phyloP scores from a whole-genome alignment of 345 rosid genomes.

The Punica granatum region DNA sequence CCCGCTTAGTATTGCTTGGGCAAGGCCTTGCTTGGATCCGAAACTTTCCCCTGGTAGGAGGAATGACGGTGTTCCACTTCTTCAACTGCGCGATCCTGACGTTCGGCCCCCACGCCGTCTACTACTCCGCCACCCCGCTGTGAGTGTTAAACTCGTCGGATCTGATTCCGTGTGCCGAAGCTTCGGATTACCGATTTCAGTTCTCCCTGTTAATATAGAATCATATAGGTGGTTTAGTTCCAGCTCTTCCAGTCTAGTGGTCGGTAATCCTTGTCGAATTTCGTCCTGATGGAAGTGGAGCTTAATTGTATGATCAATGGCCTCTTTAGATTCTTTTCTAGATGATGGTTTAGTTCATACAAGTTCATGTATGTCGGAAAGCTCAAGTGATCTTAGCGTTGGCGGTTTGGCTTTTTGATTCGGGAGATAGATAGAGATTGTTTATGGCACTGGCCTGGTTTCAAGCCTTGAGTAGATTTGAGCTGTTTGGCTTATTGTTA shows the following conservation, averaged over 20 bases:
- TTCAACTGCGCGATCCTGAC: conserved; percentile 98
- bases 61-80: conserved; percentile 92
- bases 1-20: not conserved
- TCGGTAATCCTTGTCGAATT: not conserved
- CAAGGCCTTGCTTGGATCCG: not conserved
- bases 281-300: not conserved
- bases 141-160: conserved; percentile 16
- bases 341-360: not conserved
- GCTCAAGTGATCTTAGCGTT: not conserved
- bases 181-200: not conserved
- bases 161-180: not conserved
- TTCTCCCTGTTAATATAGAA: not conserved
- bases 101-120: conserved; percentile 97
- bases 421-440: not conserved
- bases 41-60: not conserved
- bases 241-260: not conserved
- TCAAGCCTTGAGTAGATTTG: too few species aligned
- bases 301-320: not conserved
- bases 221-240: not conserved
- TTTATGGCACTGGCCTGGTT: too few species aligned
- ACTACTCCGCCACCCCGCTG: conserved; percentile 98
- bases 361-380: not conserved
- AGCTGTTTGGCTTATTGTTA: not conserved
- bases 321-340: not conserved
- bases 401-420: not conserved